Percentiles rank a stretch among this genome's conserved stretches.
phyloP scores from a whole-genome alignment of 129 eudicot species.

The Flaveria sonorensis region DNA sequence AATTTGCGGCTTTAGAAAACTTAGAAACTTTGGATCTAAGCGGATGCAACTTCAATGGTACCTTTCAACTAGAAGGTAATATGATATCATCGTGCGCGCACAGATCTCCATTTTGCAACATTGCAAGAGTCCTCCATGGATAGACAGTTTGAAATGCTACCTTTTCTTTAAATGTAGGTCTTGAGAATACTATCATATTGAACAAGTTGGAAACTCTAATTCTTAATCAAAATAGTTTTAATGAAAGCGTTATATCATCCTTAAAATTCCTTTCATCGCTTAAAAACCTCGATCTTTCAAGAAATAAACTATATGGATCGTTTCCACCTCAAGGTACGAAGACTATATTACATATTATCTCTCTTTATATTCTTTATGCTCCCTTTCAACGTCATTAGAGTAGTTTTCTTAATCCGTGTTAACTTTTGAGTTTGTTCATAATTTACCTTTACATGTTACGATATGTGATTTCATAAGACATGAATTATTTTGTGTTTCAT shows the following conservation, averaged over 20 bases:
- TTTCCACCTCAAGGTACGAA: conserved; percentile 25
- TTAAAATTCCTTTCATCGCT: conserved; percentile 12
- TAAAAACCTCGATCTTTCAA: not conserved
- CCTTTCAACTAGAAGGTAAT: conserved; percentile 17
- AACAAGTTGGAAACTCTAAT: conserved; percentile 17
- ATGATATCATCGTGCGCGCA: not conserved
- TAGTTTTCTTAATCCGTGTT: too few species aligned
- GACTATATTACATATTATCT: too few species aligned
- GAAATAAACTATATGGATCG: not conserved
- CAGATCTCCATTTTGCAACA: too few species aligned
- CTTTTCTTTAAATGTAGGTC: not conserved
- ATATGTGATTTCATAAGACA: not conserved
- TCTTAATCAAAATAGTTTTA: conserved; percentile 3
- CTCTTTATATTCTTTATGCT: too few species aligned
- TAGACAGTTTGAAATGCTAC: not conserved
- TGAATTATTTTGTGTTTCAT: not conserved
- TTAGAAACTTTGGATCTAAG: conserved; percentile 23
- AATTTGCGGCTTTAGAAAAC: conserved; percentile 25
- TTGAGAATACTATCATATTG: not conserved
- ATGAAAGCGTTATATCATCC: conserved; percentile 18
- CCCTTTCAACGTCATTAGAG: not conserved
- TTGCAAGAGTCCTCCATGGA: not conserved
- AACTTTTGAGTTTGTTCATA: not conserved
- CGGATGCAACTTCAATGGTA: not conserved
- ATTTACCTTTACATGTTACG: not conserved